Evolutionary conservation across 2,329 filamentous ascomycete genomes (phyloP).

Genomic region (Daldinia sp.): DNA sequence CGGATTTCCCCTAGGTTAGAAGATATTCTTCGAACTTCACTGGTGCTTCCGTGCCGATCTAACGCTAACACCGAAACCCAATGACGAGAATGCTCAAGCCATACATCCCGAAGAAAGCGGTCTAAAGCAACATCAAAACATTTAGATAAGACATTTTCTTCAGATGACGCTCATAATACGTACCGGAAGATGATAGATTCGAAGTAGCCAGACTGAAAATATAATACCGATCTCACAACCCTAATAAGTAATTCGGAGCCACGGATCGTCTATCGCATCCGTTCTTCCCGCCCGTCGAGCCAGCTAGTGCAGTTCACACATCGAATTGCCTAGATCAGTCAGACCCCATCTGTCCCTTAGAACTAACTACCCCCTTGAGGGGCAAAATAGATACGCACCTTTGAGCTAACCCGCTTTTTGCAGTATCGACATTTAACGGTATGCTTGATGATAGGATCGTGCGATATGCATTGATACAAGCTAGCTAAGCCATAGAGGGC

Average conservation of each 20-base stretch:
- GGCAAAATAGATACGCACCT: conserved; percentile 40
- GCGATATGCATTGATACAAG: conserved; percentile 70
- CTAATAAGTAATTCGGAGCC: conserved; percentile 1
- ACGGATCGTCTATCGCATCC: conserved; percentile 41
- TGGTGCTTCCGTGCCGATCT: conserved; percentile 8
- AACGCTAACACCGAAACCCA: background rate
- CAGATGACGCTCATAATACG: background rate
- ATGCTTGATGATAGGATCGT: conserved; percentile 78
- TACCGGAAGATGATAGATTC: background rate
- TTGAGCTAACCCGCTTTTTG: conserved; percentile 52
- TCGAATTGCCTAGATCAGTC: conserved; percentile 55
- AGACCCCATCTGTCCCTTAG: background rate
- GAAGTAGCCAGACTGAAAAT: background rate
- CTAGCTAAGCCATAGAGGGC: conserved; percentile 73
- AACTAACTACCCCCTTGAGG: background rate
- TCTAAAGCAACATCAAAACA: background rate
- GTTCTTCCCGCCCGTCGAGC: conserved; percentile 67
- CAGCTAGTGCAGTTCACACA: conserved; percentile 70
- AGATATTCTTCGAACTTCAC: conserved; percentile 1
- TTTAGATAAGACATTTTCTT: conserved; percentile 1
- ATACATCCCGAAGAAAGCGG: background rate
- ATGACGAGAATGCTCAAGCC: background rate
- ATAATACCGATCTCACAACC: background rate
- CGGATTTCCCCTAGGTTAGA: background rate
- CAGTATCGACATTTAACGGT: conserved; percentile 77